Conservation (phyloP, 1,284 basidiomycete genomes). For the Microbotryum silenes-acaulis region DNA sequence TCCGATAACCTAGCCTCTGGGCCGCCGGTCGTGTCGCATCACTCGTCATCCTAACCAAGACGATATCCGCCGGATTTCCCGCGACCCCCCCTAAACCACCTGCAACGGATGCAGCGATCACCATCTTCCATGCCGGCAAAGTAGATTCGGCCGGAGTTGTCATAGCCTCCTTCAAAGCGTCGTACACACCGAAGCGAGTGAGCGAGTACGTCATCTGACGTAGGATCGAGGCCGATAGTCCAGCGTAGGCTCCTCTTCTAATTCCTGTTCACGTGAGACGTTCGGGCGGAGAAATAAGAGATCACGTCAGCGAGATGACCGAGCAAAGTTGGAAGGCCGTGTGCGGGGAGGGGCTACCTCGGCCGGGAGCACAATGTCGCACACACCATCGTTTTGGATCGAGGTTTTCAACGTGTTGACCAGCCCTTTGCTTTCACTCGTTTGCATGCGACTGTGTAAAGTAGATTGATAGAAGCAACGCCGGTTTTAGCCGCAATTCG, state of each 20-base stretch:
- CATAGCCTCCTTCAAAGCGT: constrained; percentile 76
- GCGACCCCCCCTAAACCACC: constrained; percentile 46
- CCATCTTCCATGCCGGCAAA: constrained; percentile 67
- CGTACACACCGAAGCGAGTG: constrained; percentile 88
- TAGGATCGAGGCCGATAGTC: constrained; percentile 78
- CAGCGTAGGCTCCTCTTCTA: constrained; percentile 41
- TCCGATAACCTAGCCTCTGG: constrained; percentile 67
- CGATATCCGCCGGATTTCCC: constrained; percentile 63
- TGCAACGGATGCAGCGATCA: constrained; percentile 50
- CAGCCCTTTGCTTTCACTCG: constrained; percentile 29
- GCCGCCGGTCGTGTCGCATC: constrained; percentile 78
- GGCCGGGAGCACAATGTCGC: neutral
- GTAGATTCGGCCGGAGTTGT: constrained; percentile 16
- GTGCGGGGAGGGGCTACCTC: neutral
- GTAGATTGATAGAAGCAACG: neutral
- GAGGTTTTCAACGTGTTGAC: constrained; percentile 22
- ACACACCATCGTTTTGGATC: constrained; percentile 30
- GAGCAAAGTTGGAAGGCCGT: neutral
- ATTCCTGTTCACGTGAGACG: constrained; percentile 18
- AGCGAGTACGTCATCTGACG: constrained; percentile 90
- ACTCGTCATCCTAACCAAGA: constrained; percentile 71
- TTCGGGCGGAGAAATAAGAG: neutral
- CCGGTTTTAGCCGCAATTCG: neutral
- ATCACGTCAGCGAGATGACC: neutral
- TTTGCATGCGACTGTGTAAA: constrained; percentile 34